phyloP scores from a whole-genome alignment of 306 rosid species.

The Carpinus viminea region DNA sequence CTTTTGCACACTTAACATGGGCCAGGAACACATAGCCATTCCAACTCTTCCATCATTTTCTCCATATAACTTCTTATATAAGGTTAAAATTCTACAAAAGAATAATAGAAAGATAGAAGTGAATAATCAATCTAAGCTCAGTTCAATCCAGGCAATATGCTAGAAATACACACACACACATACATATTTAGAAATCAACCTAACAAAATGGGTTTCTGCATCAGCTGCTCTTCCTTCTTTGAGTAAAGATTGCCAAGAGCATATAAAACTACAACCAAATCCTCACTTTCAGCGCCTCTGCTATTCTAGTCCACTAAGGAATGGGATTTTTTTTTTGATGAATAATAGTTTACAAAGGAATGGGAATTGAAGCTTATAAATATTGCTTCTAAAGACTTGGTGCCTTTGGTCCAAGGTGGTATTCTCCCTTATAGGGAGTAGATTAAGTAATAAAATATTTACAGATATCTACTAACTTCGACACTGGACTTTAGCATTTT shows the following conservation, averaged over 20 bases:
- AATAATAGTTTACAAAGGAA: not conserved
- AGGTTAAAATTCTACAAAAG: slow-evolving; percentile 57
- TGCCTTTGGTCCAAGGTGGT: not conserved
- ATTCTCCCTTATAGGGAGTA: not conserved
- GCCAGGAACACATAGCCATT: slow-evolving; percentile 83
- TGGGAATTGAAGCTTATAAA: not conserved
- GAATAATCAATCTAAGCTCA: slow-evolving; percentile 17
- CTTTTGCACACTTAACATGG: slow-evolving; percentile 75
- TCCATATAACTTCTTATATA: slow-evolving; percentile 67
- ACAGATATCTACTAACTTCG: not conserved
- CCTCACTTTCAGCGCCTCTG: slow-evolving; percentile 69
- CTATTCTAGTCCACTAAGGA: too few species aligned
- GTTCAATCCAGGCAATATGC: not conserved
- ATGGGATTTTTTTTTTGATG: too few species aligned
- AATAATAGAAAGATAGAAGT: slow-evolving; percentile 15
- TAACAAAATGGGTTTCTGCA: slow-evolving; percentile 71
- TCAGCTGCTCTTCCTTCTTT: slow-evolving; percentile 70
- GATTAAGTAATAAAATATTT: not conserved
- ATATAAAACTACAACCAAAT: slow-evolving; percentile 74
- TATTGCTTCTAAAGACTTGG: not conserved
- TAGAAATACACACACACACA: not conserved
- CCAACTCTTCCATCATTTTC: slow-evolving; percentile 85
- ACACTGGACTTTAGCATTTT: not conserved
- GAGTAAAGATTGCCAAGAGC: slow-evolving; percentile 78
- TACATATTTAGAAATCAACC: slow-evolving; percentile 51